phyloP scores from a whole-genome alignment of 176 grass and related monocot genomes.

The Bonia amplexicaulis region DNA sequence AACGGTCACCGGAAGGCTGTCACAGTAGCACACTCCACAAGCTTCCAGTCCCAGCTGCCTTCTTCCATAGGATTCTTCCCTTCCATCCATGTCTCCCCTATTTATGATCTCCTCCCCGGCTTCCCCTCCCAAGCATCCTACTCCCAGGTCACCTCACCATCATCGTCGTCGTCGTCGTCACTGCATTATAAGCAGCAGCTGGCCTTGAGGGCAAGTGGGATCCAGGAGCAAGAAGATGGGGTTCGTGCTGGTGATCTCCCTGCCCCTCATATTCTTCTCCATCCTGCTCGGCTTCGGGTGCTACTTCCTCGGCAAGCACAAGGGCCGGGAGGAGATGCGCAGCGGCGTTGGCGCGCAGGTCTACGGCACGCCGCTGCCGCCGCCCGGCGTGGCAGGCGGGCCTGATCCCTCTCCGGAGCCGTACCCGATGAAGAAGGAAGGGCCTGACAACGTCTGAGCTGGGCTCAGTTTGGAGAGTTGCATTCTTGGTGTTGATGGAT shows the following conservation, averaged over 20 bases:
- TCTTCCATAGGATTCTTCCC: constrained; percentile 26
- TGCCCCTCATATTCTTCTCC: constrained; percentile 69
- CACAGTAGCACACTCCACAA: constrained; percentile 19
- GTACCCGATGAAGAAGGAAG: constrained; percentile 33
- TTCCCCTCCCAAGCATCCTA: background rate
- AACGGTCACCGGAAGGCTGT: constrained; percentile 25
- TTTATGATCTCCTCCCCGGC: background rate
- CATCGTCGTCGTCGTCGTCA: too few relatives aligned
- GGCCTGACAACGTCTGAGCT: constrained; percentile 29
- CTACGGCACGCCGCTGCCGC: constrained; percentile 55
- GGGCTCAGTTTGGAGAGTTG: background rate
- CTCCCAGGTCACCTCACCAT: background rate
- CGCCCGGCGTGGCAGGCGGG: constrained; percentile 19
- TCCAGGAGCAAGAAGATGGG: constrained; percentile 33
- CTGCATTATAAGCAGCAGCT: background rate
- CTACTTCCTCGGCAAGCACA: constrained; percentile 76
- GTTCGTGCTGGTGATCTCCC: constrained; percentile 63
- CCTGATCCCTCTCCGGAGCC: background rate
- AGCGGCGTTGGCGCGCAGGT: constrained; percentile 55
- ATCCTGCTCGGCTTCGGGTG: constrained; percentile 70
- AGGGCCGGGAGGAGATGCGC: constrained; percentile 54
- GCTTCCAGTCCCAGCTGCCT: constrained; percentile 18
- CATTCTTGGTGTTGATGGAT: background rate
- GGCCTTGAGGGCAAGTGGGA: background rate
- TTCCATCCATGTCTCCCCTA: background rate